Evolutionary conservation across 2,329 filamentous ascomycete genomes (phyloP), one percentile per base, ranked within the genome.

Genomic region (Diaporthe citrichinensis): DNA sequence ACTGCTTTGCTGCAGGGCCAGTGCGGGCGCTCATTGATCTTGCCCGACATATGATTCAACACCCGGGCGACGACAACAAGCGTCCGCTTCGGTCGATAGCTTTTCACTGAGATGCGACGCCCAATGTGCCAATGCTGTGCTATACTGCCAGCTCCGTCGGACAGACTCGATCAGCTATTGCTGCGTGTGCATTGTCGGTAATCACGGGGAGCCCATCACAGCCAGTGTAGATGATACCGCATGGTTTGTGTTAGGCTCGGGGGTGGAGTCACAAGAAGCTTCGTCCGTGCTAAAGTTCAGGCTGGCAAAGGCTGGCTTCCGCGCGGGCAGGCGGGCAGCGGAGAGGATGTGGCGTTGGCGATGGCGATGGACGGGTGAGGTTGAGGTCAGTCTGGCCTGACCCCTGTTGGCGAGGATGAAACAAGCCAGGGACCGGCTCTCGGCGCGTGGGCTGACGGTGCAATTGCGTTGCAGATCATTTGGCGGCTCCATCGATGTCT

Each of bases 401-500:
- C 58, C 71, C 71, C 53, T 72, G 71, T 53, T 51, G 57, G 31
- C 34, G 58, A 72, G 58, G 57, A 62, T 72, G 71, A 72, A 72
- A 72, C 71, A 72, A 72, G 71, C 71, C 57, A 62, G 71, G 71
- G 44, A 72, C 55, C 71, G 57, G 71, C 31, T 61, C 44, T 62
- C 44, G 71, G 71, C 57, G 58, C 71, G 57, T 61, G 71, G 71
- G 65, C 49, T 55, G 65, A 51, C 57, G 57, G 49, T 72, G 58
- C 71, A 72, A 72, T 62, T 72, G 71, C 57, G 58, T 39, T 72
- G 71, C 57, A 72, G 71, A 72, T 72, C 71, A 31, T 39, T 39
- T 53, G 34, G 58, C 36, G 41, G 65, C 65, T 69, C 46, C 49
- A 51, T 51, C 61, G 61, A 15, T 49, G 41, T 23, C 61, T 53